A percentile compares a stretch with the other conserved stretches of the same genome.
Conservation (phyloP, 768 basidiomycete genomes). For the Hericium coralloides region DNA sequence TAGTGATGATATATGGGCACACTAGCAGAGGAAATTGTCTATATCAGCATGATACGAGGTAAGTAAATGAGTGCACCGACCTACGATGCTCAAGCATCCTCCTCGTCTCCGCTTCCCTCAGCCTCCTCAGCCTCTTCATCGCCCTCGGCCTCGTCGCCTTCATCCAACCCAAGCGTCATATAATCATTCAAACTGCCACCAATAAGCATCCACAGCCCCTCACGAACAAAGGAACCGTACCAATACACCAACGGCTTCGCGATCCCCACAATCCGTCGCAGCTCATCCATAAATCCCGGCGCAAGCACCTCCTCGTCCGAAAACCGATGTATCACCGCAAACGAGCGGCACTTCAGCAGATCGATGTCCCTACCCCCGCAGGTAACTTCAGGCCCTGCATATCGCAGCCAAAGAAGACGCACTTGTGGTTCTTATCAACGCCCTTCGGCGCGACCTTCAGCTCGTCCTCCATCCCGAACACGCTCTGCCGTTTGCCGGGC, state of each 20-base stretch:
- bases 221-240: background rate
- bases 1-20: background rate
- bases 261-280: conserved; percentile 26
- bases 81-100: background rate
- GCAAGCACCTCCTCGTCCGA: conserved; percentile 33
- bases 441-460: conserved; percentile 91
- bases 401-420: conserved; percentile 9
- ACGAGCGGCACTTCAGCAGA: conserved; percentile 74
- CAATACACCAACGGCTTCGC: conserved; percentile 34
- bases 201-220: background rate
- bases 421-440: conserved; percentile 75
- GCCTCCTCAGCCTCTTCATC: conserved; percentile 3
- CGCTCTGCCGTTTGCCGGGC: conserved; percentile 56
- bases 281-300: conserved; percentile 29
- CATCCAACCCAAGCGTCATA: conserved; percentile 10
- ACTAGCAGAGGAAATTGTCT: background rate
- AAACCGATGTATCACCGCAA: conserved; percentile 56
- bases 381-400: background rate
- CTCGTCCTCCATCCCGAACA: conserved; percentile 85
- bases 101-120: background rate
- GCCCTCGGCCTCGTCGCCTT: background rate
- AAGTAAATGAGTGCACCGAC: background rate
- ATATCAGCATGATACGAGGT: background rate
- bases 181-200: conserved; percentile 13
- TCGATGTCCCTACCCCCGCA: conserved; percentile 70